phyloP scores from a whole-genome alignment of 2,329 filamentous ascomycete genomes.

The Gaeumannomyces tritici region DNA sequence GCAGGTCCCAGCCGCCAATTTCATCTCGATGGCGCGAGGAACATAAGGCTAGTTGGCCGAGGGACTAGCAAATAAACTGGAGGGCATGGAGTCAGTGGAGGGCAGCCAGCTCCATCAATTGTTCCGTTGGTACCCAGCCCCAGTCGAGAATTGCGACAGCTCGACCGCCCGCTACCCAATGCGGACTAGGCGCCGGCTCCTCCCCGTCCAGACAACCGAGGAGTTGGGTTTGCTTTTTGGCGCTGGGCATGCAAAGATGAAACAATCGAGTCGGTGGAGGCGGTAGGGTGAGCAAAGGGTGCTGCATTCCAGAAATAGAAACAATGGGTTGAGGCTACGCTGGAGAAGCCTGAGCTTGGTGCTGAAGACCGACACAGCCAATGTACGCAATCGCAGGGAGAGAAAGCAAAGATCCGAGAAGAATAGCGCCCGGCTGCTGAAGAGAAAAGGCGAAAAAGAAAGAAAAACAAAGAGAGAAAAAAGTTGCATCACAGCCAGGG shows the following conservation, averaged over 20 bases:
- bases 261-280: not conserved
- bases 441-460: too few species aligned
- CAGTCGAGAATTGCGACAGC: not conserved
- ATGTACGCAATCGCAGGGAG: not conserved
- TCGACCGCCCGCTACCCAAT: not conserved
- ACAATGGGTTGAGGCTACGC: not conserved
- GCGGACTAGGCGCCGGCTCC: not conserved
- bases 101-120: not conserved
- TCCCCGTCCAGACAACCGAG: not conserved
- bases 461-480: not conserved
- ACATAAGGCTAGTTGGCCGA: not conserved
- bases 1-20: too few species aligned
- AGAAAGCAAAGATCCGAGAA: too few species aligned
- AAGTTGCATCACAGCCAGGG: not conserved
- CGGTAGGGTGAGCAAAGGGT: not conserved
- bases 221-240: not conserved
- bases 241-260: not conserved
- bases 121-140: not conserved
- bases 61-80: not conserved
- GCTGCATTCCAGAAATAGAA: not conserved
- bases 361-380: too few species aligned
- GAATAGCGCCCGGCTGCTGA: too few species aligned
- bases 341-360: not conserved
- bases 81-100: too few species aligned
- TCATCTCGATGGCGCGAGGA: not conserved